Evolutionary conservation across 1,139 yeast genomes (phyloP), one percentile per base, ranked within the genome.

Genomic region (Insectozyma bohioensis): DNA sequence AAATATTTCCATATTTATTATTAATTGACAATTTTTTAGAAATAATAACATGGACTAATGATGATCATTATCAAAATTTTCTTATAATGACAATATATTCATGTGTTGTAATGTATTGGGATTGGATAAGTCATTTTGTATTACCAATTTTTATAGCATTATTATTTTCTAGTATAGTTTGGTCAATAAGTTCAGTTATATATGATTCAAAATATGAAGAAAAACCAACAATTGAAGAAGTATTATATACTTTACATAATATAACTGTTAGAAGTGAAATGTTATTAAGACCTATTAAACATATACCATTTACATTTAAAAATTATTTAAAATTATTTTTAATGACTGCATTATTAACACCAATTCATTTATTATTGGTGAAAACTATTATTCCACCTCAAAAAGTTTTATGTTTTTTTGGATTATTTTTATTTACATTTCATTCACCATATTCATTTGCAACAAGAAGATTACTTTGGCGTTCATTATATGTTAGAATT

Each of bases 191-290:
- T 37, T 65, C 73, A 6, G 61, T 67, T 4, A 49, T 65, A 5
- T 59, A 62, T 39, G 78, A 73, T 39, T 59, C 72, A 22, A 63
- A 61, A 39, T 58, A 47, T 37, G 63, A 63, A 35, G 75, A 67
- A 42, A 68, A 63, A 43, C 82, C 83, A 5, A 76, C 83, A 1
- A 54, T 77, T 27, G 82, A 76, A 36, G 83, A 77, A 44, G 75
- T 77, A 2, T 44, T 78, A 29, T 68, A 69, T 41, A 67, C 76
- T 0, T 49, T 76, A 36, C 72, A 72, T 36, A 78, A 78, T 43
- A 61, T 77, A 30, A 62, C 72, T 1, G 56, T 63, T 0, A 57
- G 81, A 30, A 56, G 63, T 39, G 76, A 72, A 33, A 57, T 71
- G 48, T 34, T 75, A 3, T 47, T 73, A 12, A 52, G 66, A 13